phyloP scores from a whole-genome alignment of 257 asterid species.

The Salvia miltiorrhiza region DNA sequence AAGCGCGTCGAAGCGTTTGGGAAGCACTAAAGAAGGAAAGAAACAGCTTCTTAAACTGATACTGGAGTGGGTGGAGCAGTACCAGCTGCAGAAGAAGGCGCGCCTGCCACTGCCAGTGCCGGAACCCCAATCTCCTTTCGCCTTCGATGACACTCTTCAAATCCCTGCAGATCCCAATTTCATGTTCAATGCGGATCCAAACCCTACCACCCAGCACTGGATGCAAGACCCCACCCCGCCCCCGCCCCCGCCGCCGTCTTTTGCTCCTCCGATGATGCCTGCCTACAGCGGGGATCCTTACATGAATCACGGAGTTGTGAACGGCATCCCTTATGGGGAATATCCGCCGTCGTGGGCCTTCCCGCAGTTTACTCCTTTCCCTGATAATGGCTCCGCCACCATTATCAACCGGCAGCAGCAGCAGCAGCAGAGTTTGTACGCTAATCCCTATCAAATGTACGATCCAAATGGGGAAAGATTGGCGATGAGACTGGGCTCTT shows the following conservation, averaged over 20 bases:
- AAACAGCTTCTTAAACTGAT: conserved; percentile 69
- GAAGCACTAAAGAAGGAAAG: conserved; percentile 63
- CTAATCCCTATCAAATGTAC: conserved; percentile 40
- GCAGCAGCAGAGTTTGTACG: conserved; percentile 33
- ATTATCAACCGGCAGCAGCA: too few species aligned
- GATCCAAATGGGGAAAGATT: conserved; percentile 53
- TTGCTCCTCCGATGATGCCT: too few species aligned
- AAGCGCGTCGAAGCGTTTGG: conserved; percentile 67
- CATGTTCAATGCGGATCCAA: too few species aligned
- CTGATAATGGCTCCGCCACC: too few species aligned
- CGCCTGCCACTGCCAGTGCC: too few species aligned
- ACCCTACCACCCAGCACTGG: conserved; percentile 37
- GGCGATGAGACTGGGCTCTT: conserved; percentile 47
- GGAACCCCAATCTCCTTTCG: conserved; percentile 19
- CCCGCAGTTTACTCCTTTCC: too few species aligned
- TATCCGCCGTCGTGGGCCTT: conserved; percentile 49
- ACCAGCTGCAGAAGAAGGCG: conserved; percentile 65
- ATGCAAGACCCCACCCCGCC: too few species aligned
- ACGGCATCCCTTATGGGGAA: conserved; percentile 46
- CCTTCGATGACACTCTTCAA: too few species aligned
- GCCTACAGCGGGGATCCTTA: too few species aligned
- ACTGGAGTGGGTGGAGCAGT: conserved; percentile 78
- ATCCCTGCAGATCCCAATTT: too few species aligned
- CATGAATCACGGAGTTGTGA: too few species aligned
- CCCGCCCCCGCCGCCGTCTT: too few species aligned